phyloP scores from a whole-genome alignment of 495 filamentous ascomycete species.

The Trichocladium uniseriatum region DNA sequence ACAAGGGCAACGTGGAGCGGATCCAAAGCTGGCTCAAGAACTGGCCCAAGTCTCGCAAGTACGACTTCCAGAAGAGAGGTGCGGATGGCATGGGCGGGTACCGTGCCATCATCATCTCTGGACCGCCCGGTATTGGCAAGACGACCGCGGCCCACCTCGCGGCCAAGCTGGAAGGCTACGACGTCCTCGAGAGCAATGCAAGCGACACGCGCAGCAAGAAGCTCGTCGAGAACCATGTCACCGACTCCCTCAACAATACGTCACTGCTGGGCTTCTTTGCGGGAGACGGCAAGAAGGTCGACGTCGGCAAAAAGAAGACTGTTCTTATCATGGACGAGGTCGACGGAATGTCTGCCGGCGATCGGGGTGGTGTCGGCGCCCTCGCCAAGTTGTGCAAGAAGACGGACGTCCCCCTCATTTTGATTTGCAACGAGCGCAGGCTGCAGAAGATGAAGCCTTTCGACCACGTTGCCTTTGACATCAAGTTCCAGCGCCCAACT shows the following conservation, averaged over 20 bases:
- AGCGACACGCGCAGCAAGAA: conserved; percentile 98
- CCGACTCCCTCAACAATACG: conserved; percentile 84
- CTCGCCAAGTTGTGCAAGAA: conserved; percentile 90
- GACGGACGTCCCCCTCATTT: conserved; percentile 86
- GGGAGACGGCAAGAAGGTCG: conserved; percentile 69
- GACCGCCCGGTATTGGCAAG: conserved; percentile 94
- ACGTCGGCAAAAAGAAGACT: conserved; percentile 76
- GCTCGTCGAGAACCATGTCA: conserved; percentile 76
- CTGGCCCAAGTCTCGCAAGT: conserved; percentile 67
- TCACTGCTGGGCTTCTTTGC: conserved; percentile 89
- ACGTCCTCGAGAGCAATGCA: conserved; percentile 89
- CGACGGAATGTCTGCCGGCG: conserved; percentile 96
- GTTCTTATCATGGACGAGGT: conserved; percentile 99
- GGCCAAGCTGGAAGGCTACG: conserved; percentile 85
- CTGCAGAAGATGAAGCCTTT: conserved; percentile 98
- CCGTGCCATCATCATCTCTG: conserved; percentile 84
- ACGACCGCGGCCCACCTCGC: conserved; percentile 94
- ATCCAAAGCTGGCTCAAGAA: conserved; percentile 76
- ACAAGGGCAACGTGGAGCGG: conserved; percentile 83
- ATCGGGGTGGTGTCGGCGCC: conserved; percentile 91
- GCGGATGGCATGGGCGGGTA: conserved; percentile 69
- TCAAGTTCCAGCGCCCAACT: conserved; percentile 83
- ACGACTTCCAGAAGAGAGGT: conserved; percentile 66
- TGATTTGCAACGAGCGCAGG: conserved; percentile 93
- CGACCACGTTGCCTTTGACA: conserved; percentile 68